Conservation (phyloP, 768 basidiomycete genomes). For the Boletus barrowsii region DNA sequence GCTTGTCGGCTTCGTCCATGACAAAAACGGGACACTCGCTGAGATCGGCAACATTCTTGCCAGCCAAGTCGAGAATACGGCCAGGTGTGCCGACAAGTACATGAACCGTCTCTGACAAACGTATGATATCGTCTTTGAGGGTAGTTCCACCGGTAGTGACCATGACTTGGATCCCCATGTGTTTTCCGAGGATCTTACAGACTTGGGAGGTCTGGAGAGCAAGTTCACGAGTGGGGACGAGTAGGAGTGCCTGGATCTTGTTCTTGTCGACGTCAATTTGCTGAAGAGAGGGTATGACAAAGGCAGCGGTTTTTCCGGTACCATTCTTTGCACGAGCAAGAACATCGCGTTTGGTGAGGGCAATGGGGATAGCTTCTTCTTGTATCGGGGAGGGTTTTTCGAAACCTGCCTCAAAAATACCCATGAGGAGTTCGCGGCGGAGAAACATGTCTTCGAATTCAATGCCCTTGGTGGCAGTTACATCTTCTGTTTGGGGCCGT, state of each 20-base stretch:
- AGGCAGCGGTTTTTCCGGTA: slow-evolving; percentile 97
- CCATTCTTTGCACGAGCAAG: slow-evolving; percentile 96
- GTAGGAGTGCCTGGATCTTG: slow-evolving; percentile 94
- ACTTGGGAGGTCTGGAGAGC: slow-evolving; percentile 99
- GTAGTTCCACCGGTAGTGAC: slow-evolving; percentile 98
- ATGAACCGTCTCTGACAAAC: slow-evolving; percentile 86
- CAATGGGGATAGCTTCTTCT: slow-evolving; percentile 97
- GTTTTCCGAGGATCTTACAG: slow-evolving; percentile 94
- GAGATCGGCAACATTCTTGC: slow-evolving; percentile 91
- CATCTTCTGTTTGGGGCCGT: slow-evolving; percentile 97
- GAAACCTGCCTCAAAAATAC: slow-evolving; percentile 98
- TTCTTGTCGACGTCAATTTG: slow-evolving; percentile 78
- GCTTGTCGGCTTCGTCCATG: slow-evolving; percentile 99
- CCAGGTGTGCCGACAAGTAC: slow-evolving; percentile 97
- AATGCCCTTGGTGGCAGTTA: slow-evolving; percentile 86
- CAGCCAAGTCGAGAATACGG: slow-evolving; percentile 89
- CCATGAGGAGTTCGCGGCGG: slow-evolving; percentile 96
- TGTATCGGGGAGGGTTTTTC: slow-evolving; percentile 97
- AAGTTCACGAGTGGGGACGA: slow-evolving; percentile 98
- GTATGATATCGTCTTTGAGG: slow-evolving; percentile 95
- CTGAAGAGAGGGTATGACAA: slow-evolving; percentile 96
- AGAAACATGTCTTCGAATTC: slow-evolving; percentile 96
- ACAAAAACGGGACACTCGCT: slow-evolving; percentile 94
- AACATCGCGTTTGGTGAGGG: slow-evolving; percentile 89
- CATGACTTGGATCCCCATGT: slow-evolving; percentile 96